Percentiles rank a stretch among this genome's conserved stretches.
Evolutionary conservation across 352 stramenopile genomes (phyloP).

Genomic region (Thraustochytrium striatum): DNA sequence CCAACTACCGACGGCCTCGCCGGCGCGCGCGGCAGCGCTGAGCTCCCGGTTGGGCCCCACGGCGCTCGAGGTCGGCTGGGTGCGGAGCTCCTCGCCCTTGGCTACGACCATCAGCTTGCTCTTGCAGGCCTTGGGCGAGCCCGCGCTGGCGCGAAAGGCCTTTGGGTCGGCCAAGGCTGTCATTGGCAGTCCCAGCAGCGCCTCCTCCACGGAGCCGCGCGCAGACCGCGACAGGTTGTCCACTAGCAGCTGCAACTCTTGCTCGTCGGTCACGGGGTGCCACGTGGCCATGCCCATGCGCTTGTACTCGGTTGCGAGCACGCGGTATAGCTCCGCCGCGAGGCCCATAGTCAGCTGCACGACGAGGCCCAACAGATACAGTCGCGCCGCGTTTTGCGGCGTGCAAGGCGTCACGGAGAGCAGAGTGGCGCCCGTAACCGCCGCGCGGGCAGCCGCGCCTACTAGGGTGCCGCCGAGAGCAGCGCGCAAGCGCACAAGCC

Average conservation of each 20-base stretch:
- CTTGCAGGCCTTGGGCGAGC: neutral
- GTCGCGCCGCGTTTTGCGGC: neutral
- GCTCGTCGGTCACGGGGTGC: neutral
- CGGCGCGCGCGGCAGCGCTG: neutral
- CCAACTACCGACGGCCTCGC: neutral
- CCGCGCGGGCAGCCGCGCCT: neutral
- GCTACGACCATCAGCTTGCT: conserved; percentile 2
- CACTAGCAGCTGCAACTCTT: neutral
- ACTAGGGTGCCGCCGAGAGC: neutral
- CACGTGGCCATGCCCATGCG: conserved; percentile 1
- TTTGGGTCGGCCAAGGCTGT: neutral
- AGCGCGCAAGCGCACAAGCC: conserved; percentile 11
- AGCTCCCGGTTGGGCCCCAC: neutral
- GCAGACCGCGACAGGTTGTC: neutral
- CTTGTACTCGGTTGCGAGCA: conserved; percentile 38
- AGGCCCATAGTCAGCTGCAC: neutral
- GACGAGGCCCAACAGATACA: neutral
- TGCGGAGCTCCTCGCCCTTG: neutral
- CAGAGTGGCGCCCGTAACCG: neutral
- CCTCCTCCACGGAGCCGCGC: conserved; percentile 20
- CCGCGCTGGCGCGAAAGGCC: neutral
- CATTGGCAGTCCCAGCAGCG: conserved; percentile 14
- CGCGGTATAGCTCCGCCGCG: neutral
- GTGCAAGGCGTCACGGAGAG: neutral
- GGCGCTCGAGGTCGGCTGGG: neutral